Evolutionary conservation across 2,329 filamentous ascomycete genomes (phyloP), one percentile per base, ranked within the genome.

Genomic region (Fusarium sp.): DNA sequence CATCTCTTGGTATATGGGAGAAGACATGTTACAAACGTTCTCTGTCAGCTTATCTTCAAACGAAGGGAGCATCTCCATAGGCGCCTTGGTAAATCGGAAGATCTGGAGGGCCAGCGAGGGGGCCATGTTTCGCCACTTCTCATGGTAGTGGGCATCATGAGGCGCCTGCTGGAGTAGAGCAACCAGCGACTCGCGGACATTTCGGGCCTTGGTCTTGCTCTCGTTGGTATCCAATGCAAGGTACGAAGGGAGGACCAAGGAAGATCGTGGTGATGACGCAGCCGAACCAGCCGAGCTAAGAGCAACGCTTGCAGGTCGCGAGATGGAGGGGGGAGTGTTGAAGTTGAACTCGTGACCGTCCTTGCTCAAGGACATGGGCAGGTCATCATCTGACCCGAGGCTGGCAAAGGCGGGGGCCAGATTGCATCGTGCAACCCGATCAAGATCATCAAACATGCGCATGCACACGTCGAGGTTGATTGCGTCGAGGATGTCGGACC

Each of bases 391-490:
- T n/a, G 73, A 65, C 18, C 68, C 56, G 56, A 75, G 56, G 73
- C 72, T 61, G 69, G 77, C 56, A 45, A 73, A 82, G 67, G 74
- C 70, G 16, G 76, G 74, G 16, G 75, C 69, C 11, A 77, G 69
- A 59, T 76, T 81, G 54, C 83, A 78, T 48, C 84, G 82, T 52
- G 84, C 84, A 18, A 88, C 82, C 14, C 83, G 82, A 68, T 89
- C 87, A 20, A 89, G 80, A 11, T 86, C 84, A 66, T 91, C 88
- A 73, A 87, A 91, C 71, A 89, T 85, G 29, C 85, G 86, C 88
- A 91, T 91, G 83, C 90, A 92, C 18, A 92, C 85, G 68, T 92
- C 89, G 14, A 92, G 80, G 78, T 92, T 91, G 76, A 92, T 88
- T 64, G 88, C 86, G 75, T 92, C 90, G 33, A 88, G 84, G 81